phyloP scores from a whole-genome alignment of 331 rosid genomes.

The Quercus phellos region DNA sequence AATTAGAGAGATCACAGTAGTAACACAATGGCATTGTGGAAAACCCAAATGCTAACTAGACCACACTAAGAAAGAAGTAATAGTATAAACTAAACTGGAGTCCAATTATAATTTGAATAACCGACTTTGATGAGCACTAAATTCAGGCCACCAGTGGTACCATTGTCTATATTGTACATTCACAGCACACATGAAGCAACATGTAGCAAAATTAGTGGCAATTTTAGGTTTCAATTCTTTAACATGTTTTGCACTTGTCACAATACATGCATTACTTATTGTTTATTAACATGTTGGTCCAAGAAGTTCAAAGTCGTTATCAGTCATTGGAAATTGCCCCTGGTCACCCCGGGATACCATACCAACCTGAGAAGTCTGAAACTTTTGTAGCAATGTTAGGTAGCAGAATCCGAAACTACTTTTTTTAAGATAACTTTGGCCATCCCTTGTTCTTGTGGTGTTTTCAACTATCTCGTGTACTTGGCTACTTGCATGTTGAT shows the following conservation, averaged over 20 bases:
- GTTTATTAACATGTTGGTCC: background rate
- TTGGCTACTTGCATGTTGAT: slow-evolving; percentile 39
- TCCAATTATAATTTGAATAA: too few species aligned
- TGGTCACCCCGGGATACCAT: slow-evolving; percentile 33
- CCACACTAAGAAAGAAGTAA: too few species aligned
- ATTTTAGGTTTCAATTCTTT: background rate
- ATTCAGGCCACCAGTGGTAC: background rate
- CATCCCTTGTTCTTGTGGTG: slow-evolving; percentile 69
- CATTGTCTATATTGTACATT: background rate
- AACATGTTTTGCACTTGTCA: background rate
- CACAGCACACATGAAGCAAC: background rate
- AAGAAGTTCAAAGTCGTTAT: background rate
- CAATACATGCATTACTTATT: background rate
- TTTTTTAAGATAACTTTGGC: slow-evolving; percentile 49
- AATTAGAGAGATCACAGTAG: too few species aligned
- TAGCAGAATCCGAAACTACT: slow-evolving; percentile 61
- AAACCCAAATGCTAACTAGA: too few species aligned
- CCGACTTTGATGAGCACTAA: background rate
- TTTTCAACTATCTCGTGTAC: slow-evolving; percentile 46
- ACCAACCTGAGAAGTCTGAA: slow-evolving; percentile 34
- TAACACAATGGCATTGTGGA: too few species aligned
- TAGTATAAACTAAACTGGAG: too few species aligned
- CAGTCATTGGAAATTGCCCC: background rate
- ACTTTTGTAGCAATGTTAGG: slow-evolving; percentile 52
- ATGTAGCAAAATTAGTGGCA: background rate